phyloP scores from a whole-genome alignment of 2,329 filamentous ascomycete species.

The Talaromyces albobiverticillius region DNA sequence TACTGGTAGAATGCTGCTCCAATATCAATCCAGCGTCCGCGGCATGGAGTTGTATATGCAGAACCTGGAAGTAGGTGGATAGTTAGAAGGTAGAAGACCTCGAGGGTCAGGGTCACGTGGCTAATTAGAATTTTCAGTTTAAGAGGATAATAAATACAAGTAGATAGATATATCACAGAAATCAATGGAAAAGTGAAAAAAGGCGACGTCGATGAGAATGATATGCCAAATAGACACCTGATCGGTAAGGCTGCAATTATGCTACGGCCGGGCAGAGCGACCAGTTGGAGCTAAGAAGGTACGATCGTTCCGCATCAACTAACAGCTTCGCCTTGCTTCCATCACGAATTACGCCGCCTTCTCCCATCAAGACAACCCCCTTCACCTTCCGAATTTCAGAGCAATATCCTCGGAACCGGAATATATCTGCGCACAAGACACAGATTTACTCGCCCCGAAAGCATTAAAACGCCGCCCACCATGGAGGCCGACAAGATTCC shows the following conservation, averaged over 20 bases:
- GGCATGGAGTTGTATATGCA: too few relatives aligned
- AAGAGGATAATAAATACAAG: neutral
- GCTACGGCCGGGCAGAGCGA: slow-evolving; percentile 25
- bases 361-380: neutral
- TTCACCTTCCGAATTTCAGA: neutral
- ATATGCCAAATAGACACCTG: neutral
- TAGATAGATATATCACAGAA: neutral
- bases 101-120: too few relatives aligned
- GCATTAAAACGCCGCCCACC: slow-evolving; percentile 23
- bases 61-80: too few relatives aligned
- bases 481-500: slow-evolving; percentile 88
- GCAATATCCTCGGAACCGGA: neutral
- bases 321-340: slow-evolving; percentile 6
- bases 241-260: neutral
- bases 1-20: too few relatives aligned
- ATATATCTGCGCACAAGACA: neutral
- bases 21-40: too few relatives aligned
- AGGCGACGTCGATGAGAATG: too few relatives aligned
- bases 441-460: neutral
- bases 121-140: too few relatives aligned
- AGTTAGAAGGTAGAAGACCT: neutral
- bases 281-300: slow-evolving; percentile 25
- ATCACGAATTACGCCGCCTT: neutral
- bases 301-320: slow-evolving; percentile 16
- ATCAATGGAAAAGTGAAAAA: neutral